These are phyloP conservation scores for Nematocida minor DNA, from an alignment of 371 early-diverging fungal genomes.

Conservation along the genomic window DNA sequence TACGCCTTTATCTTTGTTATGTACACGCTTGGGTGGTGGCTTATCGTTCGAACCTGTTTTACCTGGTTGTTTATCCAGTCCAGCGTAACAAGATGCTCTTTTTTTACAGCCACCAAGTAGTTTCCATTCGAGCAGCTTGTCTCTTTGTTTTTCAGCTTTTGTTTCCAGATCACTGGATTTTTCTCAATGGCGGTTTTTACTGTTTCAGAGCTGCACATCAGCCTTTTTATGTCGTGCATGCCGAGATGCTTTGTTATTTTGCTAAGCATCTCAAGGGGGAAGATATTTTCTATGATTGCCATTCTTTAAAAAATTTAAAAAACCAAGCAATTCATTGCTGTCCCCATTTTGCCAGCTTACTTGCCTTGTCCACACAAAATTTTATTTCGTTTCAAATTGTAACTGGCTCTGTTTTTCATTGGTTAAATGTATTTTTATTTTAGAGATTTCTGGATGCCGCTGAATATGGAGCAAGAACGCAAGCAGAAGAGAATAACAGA, in stretches of 20 bases:
- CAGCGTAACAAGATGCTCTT: slow-evolving; percentile 29
- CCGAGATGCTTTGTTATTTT: slow-evolving; percentile 22
- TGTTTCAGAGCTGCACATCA: slow-evolving; percentile 34
- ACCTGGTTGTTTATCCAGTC: slow-evolving; percentile 11
- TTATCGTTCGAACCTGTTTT: neutral
- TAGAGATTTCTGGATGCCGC: neutral
- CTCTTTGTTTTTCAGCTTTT: slow-evolving; percentile 2
- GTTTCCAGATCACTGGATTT: slow-evolving; percentile 52
- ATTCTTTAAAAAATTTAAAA: slow-evolving; percentile 16
- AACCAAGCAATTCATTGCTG: no score
- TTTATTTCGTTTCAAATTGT: neutral
- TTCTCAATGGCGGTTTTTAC: slow-evolving; percentile 32
- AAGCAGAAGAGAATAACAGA: neutral
- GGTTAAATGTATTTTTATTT: slow-evolving; percentile 28
- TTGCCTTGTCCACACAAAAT: neutral
- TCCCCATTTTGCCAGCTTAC: no score
- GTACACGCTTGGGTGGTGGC: neutral
- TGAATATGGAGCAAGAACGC: neutral
- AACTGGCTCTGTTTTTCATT: neutral
- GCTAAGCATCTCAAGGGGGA: slow-evolving; percentile 44
- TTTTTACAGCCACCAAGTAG: slow-evolving; percentile 44
- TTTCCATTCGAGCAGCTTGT: slow-evolving; percentile 5
- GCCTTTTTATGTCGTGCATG: slow-evolving; percentile 51
- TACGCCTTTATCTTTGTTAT: slow-evolving; percentile 27
- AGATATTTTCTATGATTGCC: neutral